Base-by-base conservation (phyloP, 768 basidiomycete genomes). In the Termitomyces sp. region DNA sequence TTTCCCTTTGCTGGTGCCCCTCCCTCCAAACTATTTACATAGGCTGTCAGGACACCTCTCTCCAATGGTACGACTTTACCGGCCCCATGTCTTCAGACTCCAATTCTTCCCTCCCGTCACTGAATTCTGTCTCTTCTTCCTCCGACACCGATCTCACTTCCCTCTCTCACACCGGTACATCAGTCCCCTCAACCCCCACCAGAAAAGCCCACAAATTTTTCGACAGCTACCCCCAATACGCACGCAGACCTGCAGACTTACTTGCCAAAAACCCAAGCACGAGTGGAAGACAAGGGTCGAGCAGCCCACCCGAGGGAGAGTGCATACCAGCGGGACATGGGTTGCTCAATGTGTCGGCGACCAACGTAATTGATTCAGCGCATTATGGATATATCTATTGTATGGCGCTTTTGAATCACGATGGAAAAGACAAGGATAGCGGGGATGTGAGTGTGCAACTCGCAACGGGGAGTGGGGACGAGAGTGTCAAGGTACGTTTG, bases 301-400 rank as follows among this genome's bases (percentile, higher is more conserved):
- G 61, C 9, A 74, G 69, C 51, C 69, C 57, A 7, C 51, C 68
- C 18, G 73, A 74, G 39, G 72, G 68, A 16, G 72, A 71, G 28
- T 53, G 48, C 55, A 46, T 66, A 7, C 64, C 69, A 10, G 57
- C 61, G n/a, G 72, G 75, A 9, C 67, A 74, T 28, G 75, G 72
- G 13, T 72, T 73, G 51, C 67, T 91, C 29, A 71, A 77, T 51
- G 84, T 96, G 22, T 82, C 85, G 0, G 74, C 81, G 13, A 74
- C 73, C 55, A 90, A 92, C 62, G 87, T 94, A 31, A 77, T 94
- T 28, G 86, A 90, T 63, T 90, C 92, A 1, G 96, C 94, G 3
- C 96, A 98, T 70, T 95, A 86, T 68, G 96, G 96, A 9, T 98
- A 98, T 66, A 81, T 98, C 13, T 95, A 96, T 68, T 92, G 89